A percentile compares a stretch with the other conserved stretches of the same genome.
Evolutionary conservation across 2,329 filamentous ascomycete genomes (phyloP).

Genomic region (Pseudogymnoascus sp.): DNA sequence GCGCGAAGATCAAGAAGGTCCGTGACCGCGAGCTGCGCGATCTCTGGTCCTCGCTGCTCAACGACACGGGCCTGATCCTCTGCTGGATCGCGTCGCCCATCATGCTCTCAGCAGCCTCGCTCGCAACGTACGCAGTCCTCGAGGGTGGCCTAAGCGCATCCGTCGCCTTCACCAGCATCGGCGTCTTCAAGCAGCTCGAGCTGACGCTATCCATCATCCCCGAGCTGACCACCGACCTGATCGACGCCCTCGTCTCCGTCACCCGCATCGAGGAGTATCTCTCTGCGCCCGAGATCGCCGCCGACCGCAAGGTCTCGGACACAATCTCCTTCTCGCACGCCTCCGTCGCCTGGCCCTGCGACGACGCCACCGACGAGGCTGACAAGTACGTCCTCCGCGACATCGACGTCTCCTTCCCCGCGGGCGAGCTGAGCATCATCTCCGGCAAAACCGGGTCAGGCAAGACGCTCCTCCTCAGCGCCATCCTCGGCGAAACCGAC

Average conservation of each 20-base stretch:
- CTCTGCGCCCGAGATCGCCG: conserved; percentile 51
- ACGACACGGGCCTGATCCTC: conserved; percentile 52
- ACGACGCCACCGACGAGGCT: conserved; percentile 49
- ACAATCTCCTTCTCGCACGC: conserved; percentile 58
- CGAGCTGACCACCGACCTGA: conserved; percentile 59
- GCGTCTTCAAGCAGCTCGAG: conserved; percentile 67
- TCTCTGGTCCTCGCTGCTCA: conserved; percentile 57
- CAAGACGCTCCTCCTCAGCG: conserved; percentile 65
- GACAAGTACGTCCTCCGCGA: conserved; percentile 57
- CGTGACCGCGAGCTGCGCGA: conserved; percentile 58
- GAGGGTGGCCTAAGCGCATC: conserved; percentile 59
- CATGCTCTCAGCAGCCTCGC: conserved; percentile 60
- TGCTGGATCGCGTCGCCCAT: conserved; percentile 70
- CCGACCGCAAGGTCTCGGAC: conserved; percentile 45
- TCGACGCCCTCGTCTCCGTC: conserved; percentile 67
- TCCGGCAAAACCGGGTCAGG: conserved; percentile 71
- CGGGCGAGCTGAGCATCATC: conserved; percentile 61
- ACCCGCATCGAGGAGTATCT: conserved; percentile 66
- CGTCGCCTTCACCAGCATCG: conserved; percentile 70
- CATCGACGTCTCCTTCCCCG: conserved; percentile 57
- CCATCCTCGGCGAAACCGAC: conserved; percentile 69
- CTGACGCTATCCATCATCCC: conserved; percentile 62
- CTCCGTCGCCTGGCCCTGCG: conserved; percentile 66
- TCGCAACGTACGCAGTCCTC: conserved; percentile 58
- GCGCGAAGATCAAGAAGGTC: conserved; percentile 56